phyloP scores from a whole-genome alignment of 371 early-diverging fungal species.

The Mortierella sp. region DNA sequence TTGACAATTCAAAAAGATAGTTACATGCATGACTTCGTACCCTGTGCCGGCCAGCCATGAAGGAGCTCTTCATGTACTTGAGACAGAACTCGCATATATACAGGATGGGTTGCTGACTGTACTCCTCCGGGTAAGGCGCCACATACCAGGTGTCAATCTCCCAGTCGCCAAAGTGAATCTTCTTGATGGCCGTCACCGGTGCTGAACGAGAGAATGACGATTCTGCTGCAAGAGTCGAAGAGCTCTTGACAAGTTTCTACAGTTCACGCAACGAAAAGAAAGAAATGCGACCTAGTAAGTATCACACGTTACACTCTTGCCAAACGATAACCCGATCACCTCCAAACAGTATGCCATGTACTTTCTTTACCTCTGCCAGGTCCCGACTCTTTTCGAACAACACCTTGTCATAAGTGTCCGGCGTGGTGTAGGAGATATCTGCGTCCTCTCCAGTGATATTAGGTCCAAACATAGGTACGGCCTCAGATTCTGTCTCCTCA shows the following conservation, averaged over 20 bases:
- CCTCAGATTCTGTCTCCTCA: neutral
- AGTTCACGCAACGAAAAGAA: neutral
- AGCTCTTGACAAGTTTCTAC: conserved; percentile 27
- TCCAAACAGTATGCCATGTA: neutral
- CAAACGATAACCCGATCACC: neutral
- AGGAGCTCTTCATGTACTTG: conserved; percentile 91
- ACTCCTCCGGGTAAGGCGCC: conserved; percentile 99
- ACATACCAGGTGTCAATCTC: conserved; percentile 97
- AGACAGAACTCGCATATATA: conserved; percentile 99
- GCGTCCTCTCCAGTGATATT: conserved; percentile 70
- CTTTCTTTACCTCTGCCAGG: conserved; percentile 59
- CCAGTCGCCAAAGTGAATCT: conserved; percentile 86
- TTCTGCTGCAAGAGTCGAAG: conserved; percentile 8
- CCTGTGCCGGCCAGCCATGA: conserved; percentile 78
- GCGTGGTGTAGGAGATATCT: conserved; percentile 65
- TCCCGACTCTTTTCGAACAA: conserved; percentile 62
- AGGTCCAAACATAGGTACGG: conserved; percentile 62
- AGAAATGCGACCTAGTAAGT: neutral
- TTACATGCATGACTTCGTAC: conserved; percentile 41
- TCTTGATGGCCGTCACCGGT: conserved; percentile 69
- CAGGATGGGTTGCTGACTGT: conserved; percentile 74
- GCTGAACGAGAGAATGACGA: conserved; percentile 27
- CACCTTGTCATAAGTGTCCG: conserved; percentile 63
- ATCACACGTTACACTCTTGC: neutral
- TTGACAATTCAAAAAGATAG: too few relatives aligned